Base-by-base conservation (phyloP, 192 early-diverging fungal species). In the Coemansia sp. region DNA sequence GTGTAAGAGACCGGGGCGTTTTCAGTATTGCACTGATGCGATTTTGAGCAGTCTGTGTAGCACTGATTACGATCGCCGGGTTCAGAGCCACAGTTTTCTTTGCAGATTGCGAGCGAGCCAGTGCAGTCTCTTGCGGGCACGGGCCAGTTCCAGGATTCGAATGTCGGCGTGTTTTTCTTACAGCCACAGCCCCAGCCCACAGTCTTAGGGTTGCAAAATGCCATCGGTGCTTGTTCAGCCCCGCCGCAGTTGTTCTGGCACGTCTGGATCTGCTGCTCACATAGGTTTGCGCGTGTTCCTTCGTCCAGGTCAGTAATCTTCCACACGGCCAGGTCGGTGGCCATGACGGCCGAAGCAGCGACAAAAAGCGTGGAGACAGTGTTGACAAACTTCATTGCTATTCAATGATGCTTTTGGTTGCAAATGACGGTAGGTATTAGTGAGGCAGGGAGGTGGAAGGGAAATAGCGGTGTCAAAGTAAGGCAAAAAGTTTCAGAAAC, bases 131-230 rank as follows among this genome's bases (percentile, higher is more conserved):
- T 72, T 18, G 75, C 69, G 18, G 75, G 75, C 60, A 85, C 75
- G 21, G 83, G 83, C 71, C 78, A 76, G 72, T 85, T 77, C 73
- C 72, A 85, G 20, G 65, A 58, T 33, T 75, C 64, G 64, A 80
- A 83, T 49, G 83, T 69, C 21, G 84, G 84, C 4, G 72, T 71
- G 60, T 81, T 73, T 24, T 61, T 60, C 64, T 59, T 45, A 67
- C 85, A 87, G 4, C 80, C 84, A 24, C 85, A 87, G 39, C 83
- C 83, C 85, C 85, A 87, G 34, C 76, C 85, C 73, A 87, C 69
- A 20, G 85, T 87, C n/a, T 64, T 72, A 6, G 63, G 2, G 71
- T 87, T 87, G 45, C 85, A 87, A 63, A 87, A 87, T 21, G 77
- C 75, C 85, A 82, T 80, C 21, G 69, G 69, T 2, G 83, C 75